phyloP scores from a whole-genome alignment of 2,329 filamentous ascomycete species.

The Arthroderma uncinatum region DNA sequence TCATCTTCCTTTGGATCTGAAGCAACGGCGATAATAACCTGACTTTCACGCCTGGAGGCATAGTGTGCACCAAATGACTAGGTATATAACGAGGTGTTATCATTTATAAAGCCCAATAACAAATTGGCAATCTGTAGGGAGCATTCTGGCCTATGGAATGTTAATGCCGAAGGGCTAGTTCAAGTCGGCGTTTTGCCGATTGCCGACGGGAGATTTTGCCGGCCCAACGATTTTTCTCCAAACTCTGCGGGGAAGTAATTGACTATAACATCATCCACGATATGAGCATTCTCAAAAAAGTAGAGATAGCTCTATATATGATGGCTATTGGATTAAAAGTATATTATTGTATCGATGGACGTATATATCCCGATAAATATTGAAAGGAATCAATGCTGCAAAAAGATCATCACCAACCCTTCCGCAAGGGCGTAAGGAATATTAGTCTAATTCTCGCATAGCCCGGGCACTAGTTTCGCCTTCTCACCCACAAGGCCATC shows the following conservation, averaged over 20 bases:
- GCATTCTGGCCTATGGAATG: neutral
- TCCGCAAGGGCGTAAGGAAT: neutral
- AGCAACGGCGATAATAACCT: no score
- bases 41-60: no score
- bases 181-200: neutral
- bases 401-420: neutral
- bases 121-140: no score
- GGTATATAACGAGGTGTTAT: no score
- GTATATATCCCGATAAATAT: neutral
- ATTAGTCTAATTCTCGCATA: slow-evolving; percentile 19
- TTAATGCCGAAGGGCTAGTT: neutral
- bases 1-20: no score
- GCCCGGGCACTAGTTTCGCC: slow-evolving; percentile 33
- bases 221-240: neutral
- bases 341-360: no score
- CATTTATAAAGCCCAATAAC: no score
- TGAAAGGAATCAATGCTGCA: neutral
- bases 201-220: neutral
- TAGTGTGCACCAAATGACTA: no score
- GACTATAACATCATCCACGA: neutral
- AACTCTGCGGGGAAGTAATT: no score
- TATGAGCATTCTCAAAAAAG: no score
- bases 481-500: slow-evolving; percentile 54
- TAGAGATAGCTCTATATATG: no score
- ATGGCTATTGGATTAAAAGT: no score